Conservation (phyloP, 768 basidiomycete species). For the Rhodotorula diobovata region DNA sequence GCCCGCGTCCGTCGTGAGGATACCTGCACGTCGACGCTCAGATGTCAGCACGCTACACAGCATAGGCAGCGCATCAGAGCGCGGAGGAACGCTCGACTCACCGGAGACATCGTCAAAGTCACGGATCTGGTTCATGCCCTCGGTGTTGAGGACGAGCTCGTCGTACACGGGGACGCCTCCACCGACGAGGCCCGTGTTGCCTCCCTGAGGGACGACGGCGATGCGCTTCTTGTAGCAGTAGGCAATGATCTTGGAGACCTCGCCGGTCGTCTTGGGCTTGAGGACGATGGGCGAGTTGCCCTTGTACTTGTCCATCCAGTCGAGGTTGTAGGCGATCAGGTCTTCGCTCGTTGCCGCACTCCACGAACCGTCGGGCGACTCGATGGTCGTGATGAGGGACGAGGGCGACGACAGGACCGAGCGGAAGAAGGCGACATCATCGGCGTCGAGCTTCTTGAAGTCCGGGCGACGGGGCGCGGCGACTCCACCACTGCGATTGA, state of each 20-base stretch:
- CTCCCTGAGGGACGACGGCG: slow-evolving; percentile 93
- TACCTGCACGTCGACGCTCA: slow-evolving; percentile 47
- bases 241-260: slow-evolving; percentile 82
- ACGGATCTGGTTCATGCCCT: slow-evolving; percentile 63
- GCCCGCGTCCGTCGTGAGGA: slow-evolving; percentile 88
- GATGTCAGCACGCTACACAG: not conserved
- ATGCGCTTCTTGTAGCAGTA: slow-evolving; percentile 77
- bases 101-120: slow-evolving; percentile 52
- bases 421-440: slow-evolving; percentile 46
- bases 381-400: slow-evolving; percentile 47
- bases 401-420: slow-evolving; percentile 46
- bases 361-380: slow-evolving; percentile 25
- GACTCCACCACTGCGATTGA: not conserved
- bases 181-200: slow-evolving; percentile 93
- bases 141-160: slow-evolving; percentile 71
- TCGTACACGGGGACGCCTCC: slow-evolving; percentile 83
- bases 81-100: slow-evolving; percentile 14
- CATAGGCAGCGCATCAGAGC: not conserved
- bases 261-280: slow-evolving; percentile 76
- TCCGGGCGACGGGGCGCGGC: slow-evolving; percentile 27
- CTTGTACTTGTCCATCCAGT: slow-evolving; percentile 70
- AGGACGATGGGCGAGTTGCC: slow-evolving; percentile 80
- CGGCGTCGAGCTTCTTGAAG: slow-evolving; percentile 42
- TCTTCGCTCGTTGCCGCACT: slow-evolving; percentile 51
- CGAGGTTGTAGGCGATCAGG: slow-evolving; percentile 72